Evolutionary conservation across 495 filamentous ascomycete genomes (phyloP), one percentile per base, ranked within the genome.

Genomic region (Tetracladium setigerum): DNA sequence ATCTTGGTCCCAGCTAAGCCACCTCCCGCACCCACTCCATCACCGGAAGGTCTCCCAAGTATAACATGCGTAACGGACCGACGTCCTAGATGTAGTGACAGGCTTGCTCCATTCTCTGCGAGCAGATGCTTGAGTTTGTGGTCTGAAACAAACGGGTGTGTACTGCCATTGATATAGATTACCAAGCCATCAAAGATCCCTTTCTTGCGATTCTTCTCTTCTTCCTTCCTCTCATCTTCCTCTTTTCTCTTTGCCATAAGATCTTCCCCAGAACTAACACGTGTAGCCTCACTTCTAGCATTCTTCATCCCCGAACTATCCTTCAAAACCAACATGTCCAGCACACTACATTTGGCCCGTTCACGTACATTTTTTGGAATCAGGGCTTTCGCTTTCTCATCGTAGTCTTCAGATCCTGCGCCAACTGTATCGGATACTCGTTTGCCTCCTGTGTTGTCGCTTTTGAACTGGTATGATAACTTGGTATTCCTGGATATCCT

Each of bases 151-250:
- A 76, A 57, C 5, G 91, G 87, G 43, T 81, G 68, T 1, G 88
- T 95, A 43, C 84, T 86, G 44, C 89, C 91, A 66, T 95, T 95
- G 66, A 97, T 76, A 67, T 92, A 92, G 61, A 97, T 73, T 17
- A 73, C 76, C 19, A 86, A 67, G 14, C 76, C 73, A 39, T 72
- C 57, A 61, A 95, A 87, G 46, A 95, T 74, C 18, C 56, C 54
- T 45, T 62, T 53, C 16, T 45, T 30, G 14, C 38, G 34, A 14
- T 45, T 46, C 6, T 39, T 41, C 41, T 66, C 55, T 40, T 37
- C 49, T 24, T 50, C 47, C 24, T 61, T 55, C 47, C 47, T 61
- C 31, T 46, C 51, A 10, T 62, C 66, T 17, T 69, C 66, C 45
- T 70, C 58, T 30, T 55, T 57, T 35, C 64, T 57, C 44, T 60